Evolutionary conservation across 2,329 filamentous ascomycete genomes (phyloP), one percentile per base, ranked within the genome.

Genomic region (Bimuria novae-zelandiae): DNA sequence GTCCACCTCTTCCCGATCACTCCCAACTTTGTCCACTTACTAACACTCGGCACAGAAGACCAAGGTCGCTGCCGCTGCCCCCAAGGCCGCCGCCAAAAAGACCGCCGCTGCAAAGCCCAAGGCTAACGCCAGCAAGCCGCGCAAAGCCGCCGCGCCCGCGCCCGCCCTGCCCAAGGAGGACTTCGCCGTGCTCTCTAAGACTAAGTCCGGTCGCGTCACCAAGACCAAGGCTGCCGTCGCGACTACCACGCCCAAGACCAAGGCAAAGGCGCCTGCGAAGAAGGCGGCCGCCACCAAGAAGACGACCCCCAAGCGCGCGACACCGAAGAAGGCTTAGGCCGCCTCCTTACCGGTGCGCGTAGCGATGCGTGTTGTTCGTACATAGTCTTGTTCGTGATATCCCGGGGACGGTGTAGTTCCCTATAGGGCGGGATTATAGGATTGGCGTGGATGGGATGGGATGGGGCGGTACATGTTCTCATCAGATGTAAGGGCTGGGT

Each of bases 81-180:
- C 59, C 3, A 76, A 77, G 71, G 47, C 50, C 39, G 22, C 49
- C 33, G 35, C 61, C 32, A 57, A 63, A 62, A 67, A 69, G 55
- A 64, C 70, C 27, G 41, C 42, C 32, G 39, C 67, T 12, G 64
- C 71, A 10, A 72, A 72, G 61, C 73, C 72, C 57, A 79, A 78
- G 72, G 76, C 77, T 52, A 79, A 79, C 66, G 76, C 76, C 42
- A 72, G 74, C 66, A 76, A 75, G 65, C 70, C 74, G 23, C 73
- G 77, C 62, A 79, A 79, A 73, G 70, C 74, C 37, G 61, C 74
- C 35, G 54, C 71, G 56, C 41, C 62, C 30, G 85, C 84, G 14
- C 84, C 86, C 52, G 87, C 87, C 60, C 79, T 88, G 44, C 82
- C 86, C 52, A 86, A 90, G 63, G 86, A 88, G 77, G 81, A 85